These are phyloP conservation scores for Ensete ventricosum DNA, from an alignment of 176 grass and related monocot genomes.

Conservation along the genomic window DNA sequence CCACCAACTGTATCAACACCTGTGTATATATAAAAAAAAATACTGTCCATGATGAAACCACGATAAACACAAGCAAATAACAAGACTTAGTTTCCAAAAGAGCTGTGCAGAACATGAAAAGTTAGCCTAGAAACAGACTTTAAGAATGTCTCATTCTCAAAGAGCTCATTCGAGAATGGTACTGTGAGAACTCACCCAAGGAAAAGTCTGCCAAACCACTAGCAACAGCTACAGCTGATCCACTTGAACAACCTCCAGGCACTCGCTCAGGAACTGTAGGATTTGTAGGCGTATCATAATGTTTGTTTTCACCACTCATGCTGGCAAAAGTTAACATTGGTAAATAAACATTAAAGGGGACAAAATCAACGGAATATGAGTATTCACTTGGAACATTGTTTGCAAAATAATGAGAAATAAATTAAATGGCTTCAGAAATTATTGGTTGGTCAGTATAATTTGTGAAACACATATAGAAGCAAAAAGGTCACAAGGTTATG, in stretches of 20 bases:
- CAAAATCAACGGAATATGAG: background rate
- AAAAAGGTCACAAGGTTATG: constrained; percentile 5
- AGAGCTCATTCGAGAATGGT: background rate
- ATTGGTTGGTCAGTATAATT: background rate
- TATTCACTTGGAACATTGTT: background rate
- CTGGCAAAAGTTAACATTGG: constrained; percentile 26
- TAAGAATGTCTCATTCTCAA: constrained; percentile 2
- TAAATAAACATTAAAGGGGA: background rate
- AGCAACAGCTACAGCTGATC: constrained; percentile 90
- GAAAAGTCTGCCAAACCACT: constrained; percentile 84
- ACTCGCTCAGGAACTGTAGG: constrained; percentile 45
- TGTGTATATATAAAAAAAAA: constrained; percentile 21
- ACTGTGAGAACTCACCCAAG: constrained; percentile 47
- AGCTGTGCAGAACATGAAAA: background rate
- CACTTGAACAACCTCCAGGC: constrained; percentile 92
- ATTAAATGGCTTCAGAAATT: background rate
- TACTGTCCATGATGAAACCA: background rate
- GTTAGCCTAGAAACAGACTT: background rate
- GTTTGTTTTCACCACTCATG: constrained; percentile 81
- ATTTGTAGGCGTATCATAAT: constrained; percentile 78
- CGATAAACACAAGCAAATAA: background rate
- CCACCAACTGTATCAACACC: constrained; percentile 84
- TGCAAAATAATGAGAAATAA: background rate
- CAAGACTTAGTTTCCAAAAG: background rate
- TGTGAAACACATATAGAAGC: background rate